phyloP scores from a whole-genome alignment of 805 yeast genomes.

The Priceomyces castillae region DNA sequence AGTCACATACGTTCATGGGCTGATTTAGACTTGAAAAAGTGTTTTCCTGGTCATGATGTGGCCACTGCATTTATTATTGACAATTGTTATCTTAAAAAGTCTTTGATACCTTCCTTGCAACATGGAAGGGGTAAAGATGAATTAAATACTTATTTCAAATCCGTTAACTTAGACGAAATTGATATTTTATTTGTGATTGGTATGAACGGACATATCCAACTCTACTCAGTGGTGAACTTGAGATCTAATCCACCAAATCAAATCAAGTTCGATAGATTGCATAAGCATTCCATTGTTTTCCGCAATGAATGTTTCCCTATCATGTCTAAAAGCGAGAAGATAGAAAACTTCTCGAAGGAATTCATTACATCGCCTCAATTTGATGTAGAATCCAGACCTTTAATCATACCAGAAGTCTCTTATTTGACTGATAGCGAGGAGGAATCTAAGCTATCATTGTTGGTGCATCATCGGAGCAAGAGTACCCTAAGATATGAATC shows the following conservation, averaged over 20 bases:
- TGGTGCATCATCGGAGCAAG: slow-evolving; percentile 38
- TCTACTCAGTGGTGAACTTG: slow-evolving; percentile 51
- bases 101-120: slow-evolving; percentile 11
- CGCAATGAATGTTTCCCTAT: slow-evolving; percentile 14
- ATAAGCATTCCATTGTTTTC: slow-evolving; percentile 11
- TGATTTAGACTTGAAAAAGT: slow-evolving; percentile 27
- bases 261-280: slow-evolving; percentile 40
- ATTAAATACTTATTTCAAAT: slow-evolving; percentile 9
- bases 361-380: slow-evolving; percentile 14
- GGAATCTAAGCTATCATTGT: slow-evolving; percentile 12
- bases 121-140: slow-evolving; percentile 10
- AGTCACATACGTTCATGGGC: slow-evolving; percentile 60
- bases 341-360: slow-evolving; percentile 4
- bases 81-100: slow-evolving; percentile 28
- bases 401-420: slow-evolving; percentile 4
- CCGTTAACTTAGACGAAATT: slow-evolving; percentile 11
- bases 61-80: slow-evolving; percentile 34
- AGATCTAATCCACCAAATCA: slow-evolving; percentile 55
- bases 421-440: background rate
- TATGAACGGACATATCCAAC: slow-evolving; percentile 36
- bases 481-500: slow-evolving; percentile 28
- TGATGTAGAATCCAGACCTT: slow-evolving; percentile 7
- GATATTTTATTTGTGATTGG: slow-evolving; percentile 42
- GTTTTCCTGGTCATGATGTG: slow-evolving; percentile 19
- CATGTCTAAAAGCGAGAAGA: background rate